phyloP scores from a whole-genome alignment of 495 filamentous ascomycete genomes.

The Chaetomium fimeti region DNA sequence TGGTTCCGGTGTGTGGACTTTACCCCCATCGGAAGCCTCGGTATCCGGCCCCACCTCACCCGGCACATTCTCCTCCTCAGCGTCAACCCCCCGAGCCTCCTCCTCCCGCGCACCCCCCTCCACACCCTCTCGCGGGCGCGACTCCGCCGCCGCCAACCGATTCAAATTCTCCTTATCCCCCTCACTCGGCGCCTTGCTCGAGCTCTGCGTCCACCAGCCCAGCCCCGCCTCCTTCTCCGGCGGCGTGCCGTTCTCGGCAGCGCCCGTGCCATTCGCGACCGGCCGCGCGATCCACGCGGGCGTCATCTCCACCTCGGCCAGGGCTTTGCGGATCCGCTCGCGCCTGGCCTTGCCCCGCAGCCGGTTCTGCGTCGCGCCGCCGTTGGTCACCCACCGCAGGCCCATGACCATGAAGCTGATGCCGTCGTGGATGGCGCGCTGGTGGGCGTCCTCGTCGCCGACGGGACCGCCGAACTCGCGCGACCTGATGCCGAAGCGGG shows the following conservation, averaged over 20 bases:
- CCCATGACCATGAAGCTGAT: slow-evolving; percentile 81
- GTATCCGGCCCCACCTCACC: background rate
- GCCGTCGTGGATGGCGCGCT: slow-evolving; percentile 66
- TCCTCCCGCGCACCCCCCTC: background rate
- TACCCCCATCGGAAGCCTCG: background rate
- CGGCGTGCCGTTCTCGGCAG: slow-evolving; percentile 9
- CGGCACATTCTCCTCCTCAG: background rate
- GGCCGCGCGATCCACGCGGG: slow-evolving; percentile 29
- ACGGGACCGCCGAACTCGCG: slow-evolving; percentile 63
- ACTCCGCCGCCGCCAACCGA: background rate
- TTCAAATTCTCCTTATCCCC: slow-evolving; percentile 53
- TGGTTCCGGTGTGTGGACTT: background rate
- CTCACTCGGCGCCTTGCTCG: slow-evolving; percentile 32
- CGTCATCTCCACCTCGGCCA: slow-evolving; percentile 42
- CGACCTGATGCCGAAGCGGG: slow-evolving; percentile 75
- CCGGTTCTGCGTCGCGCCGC: slow-evolving; percentile 59
- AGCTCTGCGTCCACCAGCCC: slow-evolving; percentile 30
- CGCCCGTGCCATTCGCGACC: slow-evolving; percentile 11
- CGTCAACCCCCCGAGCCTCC: background rate
- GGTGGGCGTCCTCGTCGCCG: slow-evolving; percentile 25
- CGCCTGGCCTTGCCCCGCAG: slow-evolving; percentile 48
- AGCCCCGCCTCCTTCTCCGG: slow-evolving; percentile 17
- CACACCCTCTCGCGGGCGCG: background rate
- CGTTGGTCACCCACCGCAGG: slow-evolving; percentile 76
- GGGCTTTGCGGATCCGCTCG: slow-evolving; percentile 50